A percentile compares a stretch with the other conserved stretches of the same genome.
phyloP scores from a whole-genome alignment of 495 filamentous ascomycete species.

The Aspergillus hancockii region DNA sequence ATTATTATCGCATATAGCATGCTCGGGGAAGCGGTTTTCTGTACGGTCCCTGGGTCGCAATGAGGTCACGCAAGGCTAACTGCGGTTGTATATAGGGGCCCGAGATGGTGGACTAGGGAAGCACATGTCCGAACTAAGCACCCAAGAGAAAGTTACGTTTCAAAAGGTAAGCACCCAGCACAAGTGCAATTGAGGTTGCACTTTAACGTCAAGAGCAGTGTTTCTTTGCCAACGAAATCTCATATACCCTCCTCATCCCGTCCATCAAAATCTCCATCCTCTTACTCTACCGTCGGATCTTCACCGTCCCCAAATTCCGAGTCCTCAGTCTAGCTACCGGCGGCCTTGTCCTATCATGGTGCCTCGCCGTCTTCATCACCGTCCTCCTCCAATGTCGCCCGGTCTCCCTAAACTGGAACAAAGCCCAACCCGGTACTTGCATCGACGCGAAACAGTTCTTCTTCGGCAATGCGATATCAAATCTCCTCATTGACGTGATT shows the following conservation, averaged over 20 bases:
- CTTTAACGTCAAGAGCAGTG: neutral
- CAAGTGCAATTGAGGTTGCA: neutral
- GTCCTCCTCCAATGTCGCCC: slow-evolving; percentile 31
- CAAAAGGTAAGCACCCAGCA: neutral
- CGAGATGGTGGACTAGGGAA: slow-evolving; percentile 7
- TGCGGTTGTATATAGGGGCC: neutral
- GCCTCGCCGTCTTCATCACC: slow-evolving; percentile 19
- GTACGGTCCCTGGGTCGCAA: neutral
- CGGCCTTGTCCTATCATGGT: slow-evolving; percentile 18
- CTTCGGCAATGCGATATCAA: slow-evolving; percentile 40
- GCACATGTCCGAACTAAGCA: neutral
- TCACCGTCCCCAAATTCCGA: slow-evolving; percentile 19
- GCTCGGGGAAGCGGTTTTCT: slow-evolving; percentile 1
- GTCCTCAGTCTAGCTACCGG: slow-evolving; percentile 16
- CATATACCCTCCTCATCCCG: neutral
- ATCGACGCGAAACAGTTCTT: slow-evolving; percentile 29
- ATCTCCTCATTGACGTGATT: slow-evolving; percentile 38
- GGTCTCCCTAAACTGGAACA: slow-evolving; percentile 35
- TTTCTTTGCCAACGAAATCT: slow-evolving; percentile 8
- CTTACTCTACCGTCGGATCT: slow-evolving; percentile 21
- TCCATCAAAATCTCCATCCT: slow-evolving; percentile 18
- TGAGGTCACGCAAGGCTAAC: neutral
- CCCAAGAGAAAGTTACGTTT: neutral
- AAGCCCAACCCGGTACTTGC: slow-evolving; percentile 22
- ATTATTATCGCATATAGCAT: slow-evolving; percentile 5